Base-by-base conservation (phyloP, 805 yeast genomes). In the Metschnikowia amazonensis region DNA sequence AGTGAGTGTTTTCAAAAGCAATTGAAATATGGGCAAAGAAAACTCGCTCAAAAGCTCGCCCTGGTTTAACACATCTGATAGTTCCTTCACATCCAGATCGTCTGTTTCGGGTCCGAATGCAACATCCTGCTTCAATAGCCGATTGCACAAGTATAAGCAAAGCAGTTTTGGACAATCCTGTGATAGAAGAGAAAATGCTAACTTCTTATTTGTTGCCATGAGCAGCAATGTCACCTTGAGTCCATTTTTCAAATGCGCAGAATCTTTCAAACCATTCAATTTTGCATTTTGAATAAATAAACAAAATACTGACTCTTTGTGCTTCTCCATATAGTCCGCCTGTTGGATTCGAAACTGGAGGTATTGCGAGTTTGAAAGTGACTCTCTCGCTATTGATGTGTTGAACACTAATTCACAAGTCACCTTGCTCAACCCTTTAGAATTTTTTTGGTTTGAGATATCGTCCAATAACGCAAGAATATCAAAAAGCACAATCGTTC, bases 81-180 rank as follows among this genome's bases (percentile, higher is more conserved):
- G 31, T 3, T 30, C 21, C 20, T 39, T 31, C 3, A 39, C 16
- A 13, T 39, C 23, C 21, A 16, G 14, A 13, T 1, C 21, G 3
- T n/a, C 35, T 21, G 16, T 6, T 16, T 39, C 35, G 16, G 11
- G 4, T 5, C 28, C 42, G 3, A 3, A n/a, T n/a, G 27, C 29
- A 2, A 10, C 28, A 23, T 18, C 41, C 17, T 17, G 30, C 8
- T 67, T 66, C 42, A 75, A 59, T 2, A 72, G 44, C 31, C 72
- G 52, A 47, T 76, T 79, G 33, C 69, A 59, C 3, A 75, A 49
- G 1, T 74, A 71, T n/a, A 76, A 53, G 47, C 70, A 73, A 52
- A 70, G 71, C 40, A 67, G 69, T 43, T 68, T 60, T 1, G 46
- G 17, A 13, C 46, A 45, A 16, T 42, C 48, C 8, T 44, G 24